A percentile compares a stretch with the other conserved stretches of the same genome.
Evolutionary conservation across 495 filamentous ascomycete species (phyloP).

Genomic region (Lentithecium fluviatile): DNA sequence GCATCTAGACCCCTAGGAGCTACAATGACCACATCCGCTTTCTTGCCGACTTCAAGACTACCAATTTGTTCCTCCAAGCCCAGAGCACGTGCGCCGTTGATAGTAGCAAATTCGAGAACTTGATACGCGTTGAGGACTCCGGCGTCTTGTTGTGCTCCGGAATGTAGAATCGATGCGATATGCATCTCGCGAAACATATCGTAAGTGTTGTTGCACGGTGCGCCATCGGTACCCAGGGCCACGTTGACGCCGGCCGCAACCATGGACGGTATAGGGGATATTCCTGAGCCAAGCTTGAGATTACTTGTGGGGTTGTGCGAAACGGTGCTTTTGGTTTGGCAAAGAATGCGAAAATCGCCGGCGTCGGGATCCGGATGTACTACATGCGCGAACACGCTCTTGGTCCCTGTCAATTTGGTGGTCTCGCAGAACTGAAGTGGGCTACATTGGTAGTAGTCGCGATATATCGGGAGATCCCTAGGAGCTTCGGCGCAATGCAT

Average conservation of each 20-base stretch:
- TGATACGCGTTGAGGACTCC: slow-evolving; percentile 11
- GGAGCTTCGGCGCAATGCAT: slow-evolving; percentile 27
- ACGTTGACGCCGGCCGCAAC: slow-evolving; percentile 15
- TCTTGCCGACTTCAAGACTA: slow-evolving; percentile 23
- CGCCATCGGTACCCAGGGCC: slow-evolving; percentile 18
- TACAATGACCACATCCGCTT: slow-evolving; percentile 23
- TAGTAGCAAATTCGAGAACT: slow-evolving; percentile 20
- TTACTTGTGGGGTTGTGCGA: slow-evolving; percentile 24
- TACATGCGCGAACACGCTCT: slow-evolving; percentile 28
- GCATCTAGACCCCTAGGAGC: slow-evolving; percentile 1
- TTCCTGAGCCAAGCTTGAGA: slow-evolving; percentile 14
- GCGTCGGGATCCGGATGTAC: slow-evolving; percentile 38
- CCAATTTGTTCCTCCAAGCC: slow-evolving; percentile 19
- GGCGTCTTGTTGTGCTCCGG: not conserved
- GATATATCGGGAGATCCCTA: slow-evolving; percentile 9
- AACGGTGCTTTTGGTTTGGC: slow-evolving; percentile 20
- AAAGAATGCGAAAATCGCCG: slow-evolving; percentile 23
- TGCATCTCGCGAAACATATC: slow-evolving; percentile 30
- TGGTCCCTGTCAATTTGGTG: not conserved
- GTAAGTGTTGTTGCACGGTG: slow-evolving; percentile 23
- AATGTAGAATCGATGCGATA: slow-evolving; percentile 15
- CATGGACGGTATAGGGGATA: slow-evolving; percentile 19
- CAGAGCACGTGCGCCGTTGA: slow-evolving; percentile 24
- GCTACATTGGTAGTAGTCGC: slow-evolving; percentile 12
- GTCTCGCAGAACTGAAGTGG: slow-evolving; percentile 13